A percentile compares a stretch with the other conserved stretches of the same genome.
These are phyloP conservation scores for Beauveria sp. DNA, from an alignment of 2,329 filamentous ascomycete genomes.

Conservation along the genomic window DNA sequence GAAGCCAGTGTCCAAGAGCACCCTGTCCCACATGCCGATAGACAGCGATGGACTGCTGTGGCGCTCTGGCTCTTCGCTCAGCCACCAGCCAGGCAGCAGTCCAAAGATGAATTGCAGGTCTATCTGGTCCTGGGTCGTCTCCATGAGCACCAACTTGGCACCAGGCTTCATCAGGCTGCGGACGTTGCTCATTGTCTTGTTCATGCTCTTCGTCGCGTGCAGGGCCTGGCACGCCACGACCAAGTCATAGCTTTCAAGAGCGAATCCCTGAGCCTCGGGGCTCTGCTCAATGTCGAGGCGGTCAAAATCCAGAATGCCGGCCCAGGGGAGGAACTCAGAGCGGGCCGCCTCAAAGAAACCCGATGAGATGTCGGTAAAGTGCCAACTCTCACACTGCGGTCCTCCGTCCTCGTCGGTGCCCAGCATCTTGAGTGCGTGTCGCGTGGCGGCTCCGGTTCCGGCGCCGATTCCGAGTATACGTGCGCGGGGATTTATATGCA, in stretches of 20 bases:
- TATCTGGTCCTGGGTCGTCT: not conserved
- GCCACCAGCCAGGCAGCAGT: not conserved
- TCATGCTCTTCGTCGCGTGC: not conserved
- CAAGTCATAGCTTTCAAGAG: not conserved
- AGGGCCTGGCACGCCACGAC: not conserved
- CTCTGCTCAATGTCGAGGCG: slow-evolving; percentile 27
- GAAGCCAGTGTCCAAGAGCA: too few relatives aligned
- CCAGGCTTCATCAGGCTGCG: not conserved
- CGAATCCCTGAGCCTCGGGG: slow-evolving; percentile 20
- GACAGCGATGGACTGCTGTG: too few relatives aligned
- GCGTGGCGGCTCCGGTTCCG: too few relatives aligned
- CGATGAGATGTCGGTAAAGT: slow-evolving; percentile 29
- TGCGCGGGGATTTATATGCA: too few relatives aligned
- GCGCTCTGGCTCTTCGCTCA: not conserved
- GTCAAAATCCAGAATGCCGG: slow-evolving; percentile 23
- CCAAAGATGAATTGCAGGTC: not conserved
- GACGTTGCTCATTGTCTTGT: not conserved
- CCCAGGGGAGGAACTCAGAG: slow-evolving; percentile 18
- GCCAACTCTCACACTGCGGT: too few relatives aligned
- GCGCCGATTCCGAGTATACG: too few relatives aligned
- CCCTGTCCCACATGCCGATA: too few relatives aligned
- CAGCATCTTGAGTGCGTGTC: too few relatives aligned
- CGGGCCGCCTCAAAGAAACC: slow-evolving; percentile 28
- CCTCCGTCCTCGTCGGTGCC: too few relatives aligned
- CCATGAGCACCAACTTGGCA: not conserved